Base-by-base conservation (phyloP, 305 asterid species). In the Vinca major region DNA sequence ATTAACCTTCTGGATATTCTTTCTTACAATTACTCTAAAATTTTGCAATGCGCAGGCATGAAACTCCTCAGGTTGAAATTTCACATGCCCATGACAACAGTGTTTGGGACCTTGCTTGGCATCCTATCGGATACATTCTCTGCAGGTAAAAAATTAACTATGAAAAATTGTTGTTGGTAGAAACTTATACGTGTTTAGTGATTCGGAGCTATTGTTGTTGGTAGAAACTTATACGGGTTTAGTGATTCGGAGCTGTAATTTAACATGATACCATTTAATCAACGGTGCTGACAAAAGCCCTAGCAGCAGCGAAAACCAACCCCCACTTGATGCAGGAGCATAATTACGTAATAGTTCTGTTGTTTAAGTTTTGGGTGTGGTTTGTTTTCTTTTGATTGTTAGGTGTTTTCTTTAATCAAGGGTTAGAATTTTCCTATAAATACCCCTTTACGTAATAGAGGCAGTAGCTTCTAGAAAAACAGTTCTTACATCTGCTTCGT, bases 31-130 rank as follows among this genome's bases (percentile, higher is more conserved):
- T 20, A 20, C 20, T 16, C 13, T 14, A 17, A 60, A 57, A 33
- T 53, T 52, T 20, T 47, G 41, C 19, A 13, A 45, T 70, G 67
- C 54, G 75, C 95, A 92, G 98, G 93, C 92, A 94, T 70, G 99
- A 94, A 75, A 84, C 84, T 69, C 99, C 99, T 37, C 99, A 94
- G 82, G 86, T 89, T 74, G 97, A 94, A 88, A 88, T 94, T 66
- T 78, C 83, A 71, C 89, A 84, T 79, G 99, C 95, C 52, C 99
- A 94, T 80, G 99, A 94, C 76, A 89, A 81, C 79, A 86, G 99
- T 79, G 97, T 94, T n/a, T 94, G 96, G 92, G 99, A 89, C 78
- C 97, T 94, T 71, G 95, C 99, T 47, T 94, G 99, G 99, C 99
- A 94, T 87, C 99, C 99, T 41, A 91, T 86, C 47, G 99, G 99